Conservation (phyloP, 805 yeast species). For the Saturnispora silvae region DNA sequence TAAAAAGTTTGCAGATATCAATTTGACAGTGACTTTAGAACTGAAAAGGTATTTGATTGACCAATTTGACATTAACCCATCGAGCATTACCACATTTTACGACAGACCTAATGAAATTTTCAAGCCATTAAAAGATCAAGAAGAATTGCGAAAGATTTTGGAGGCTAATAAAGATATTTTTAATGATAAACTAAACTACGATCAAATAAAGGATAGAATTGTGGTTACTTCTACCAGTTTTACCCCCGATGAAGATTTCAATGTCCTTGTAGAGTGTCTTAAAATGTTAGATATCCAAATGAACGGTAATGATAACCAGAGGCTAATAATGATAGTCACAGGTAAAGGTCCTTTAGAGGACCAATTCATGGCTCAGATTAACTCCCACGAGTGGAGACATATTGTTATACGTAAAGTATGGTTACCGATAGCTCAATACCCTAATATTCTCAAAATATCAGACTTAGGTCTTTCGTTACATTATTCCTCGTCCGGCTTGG, state of each 20-base stretch:
- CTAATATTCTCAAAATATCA: conserved; percentile 59
- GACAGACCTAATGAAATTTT: conserved; percentile 79
- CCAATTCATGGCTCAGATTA: conserved; percentile 26
- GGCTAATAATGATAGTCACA: conserved; percentile 68
- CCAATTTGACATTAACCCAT: conserved; percentile 41
- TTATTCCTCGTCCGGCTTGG: conserved; percentile 84
- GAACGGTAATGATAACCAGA: conserved; percentile 22
- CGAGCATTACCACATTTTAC: conserved; percentile 54
- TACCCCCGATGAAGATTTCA: conserved; percentile 91
- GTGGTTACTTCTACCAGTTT: conserved; percentile 84
- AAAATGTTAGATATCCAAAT: conserved; percentile 40
- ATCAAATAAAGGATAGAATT: conserved; percentile 39
- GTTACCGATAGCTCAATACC: conserved; percentile 74
- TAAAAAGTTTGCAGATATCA: conserved; percentile 48
- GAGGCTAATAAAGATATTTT: conserved; percentile 28
- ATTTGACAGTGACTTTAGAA: conserved; percentile 69
- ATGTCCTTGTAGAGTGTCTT: conserved; percentile 57
- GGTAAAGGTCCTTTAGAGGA: conserved; percentile 86
- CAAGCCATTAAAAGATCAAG: conserved; percentile 33
- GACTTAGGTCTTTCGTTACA: conserved; percentile 89
- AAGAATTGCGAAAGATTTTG: conserved; percentile 24
- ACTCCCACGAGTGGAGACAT: conserved; percentile 28
- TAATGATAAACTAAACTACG: conserved; percentile 12
- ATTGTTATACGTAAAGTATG: conserved; percentile 59
- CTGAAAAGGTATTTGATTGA: conserved; percentile 52